A percentile compares a stretch with the other conserved stretches of the same genome.
These are phyloP conservation scores for Centella asiatica DNA, from an alignment of 129 eudicot species.

Conservation along the genomic window DNA sequence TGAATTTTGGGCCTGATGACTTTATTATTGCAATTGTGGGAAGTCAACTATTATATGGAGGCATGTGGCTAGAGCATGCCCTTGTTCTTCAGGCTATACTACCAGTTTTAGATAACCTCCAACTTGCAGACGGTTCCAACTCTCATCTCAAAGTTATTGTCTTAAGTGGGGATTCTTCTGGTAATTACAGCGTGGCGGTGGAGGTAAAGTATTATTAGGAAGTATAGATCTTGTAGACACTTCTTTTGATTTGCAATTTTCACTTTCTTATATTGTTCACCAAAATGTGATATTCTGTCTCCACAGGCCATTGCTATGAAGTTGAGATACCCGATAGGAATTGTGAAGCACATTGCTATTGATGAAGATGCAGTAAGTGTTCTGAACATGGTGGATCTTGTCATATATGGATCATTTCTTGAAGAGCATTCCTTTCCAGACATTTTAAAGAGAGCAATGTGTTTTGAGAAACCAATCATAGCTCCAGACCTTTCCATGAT, in stretches of 20 bases:
- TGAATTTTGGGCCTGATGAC: slow-evolving; percentile 40
- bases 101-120: slow-evolving; percentile 51
- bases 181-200: slow-evolving; percentile 62
- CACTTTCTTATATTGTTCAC: not conserved
- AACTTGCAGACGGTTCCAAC: slow-evolving; percentile 20
- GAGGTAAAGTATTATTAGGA: slow-evolving; percentile 34
- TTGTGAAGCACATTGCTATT: slow-evolving; percentile 45
- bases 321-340: slow-evolving; percentile 53
- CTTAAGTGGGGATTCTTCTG: slow-evolving; percentile 39
- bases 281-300: slow-evolving; percentile 7
- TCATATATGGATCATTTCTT: slow-evolving; percentile 72
- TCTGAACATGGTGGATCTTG: slow-evolving; percentile 55
- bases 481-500: slow-evolving; percentile 75
- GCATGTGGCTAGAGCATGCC: slow-evolving; percentile 91
- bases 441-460: slow-evolving; percentile 75
- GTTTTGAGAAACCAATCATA: slow-evolving; percentile 69
- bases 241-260: not conserved
- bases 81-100: slow-evolving; percentile 64
- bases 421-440: slow-evolving; percentile 79
- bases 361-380: slow-evolving; percentile 37
- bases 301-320: slow-evolving; percentile 54
- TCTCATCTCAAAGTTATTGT: slow-evolving; percentile 50
- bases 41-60: slow-evolving; percentile 66
- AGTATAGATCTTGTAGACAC: not conserved
- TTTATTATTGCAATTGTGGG: slow-evolving; percentile 64